Percentiles rank a stretch among this genome's conserved stretches.
Conservation (phyloP, 306 rosid species). For the Acacia melanoxylon region DNA sequence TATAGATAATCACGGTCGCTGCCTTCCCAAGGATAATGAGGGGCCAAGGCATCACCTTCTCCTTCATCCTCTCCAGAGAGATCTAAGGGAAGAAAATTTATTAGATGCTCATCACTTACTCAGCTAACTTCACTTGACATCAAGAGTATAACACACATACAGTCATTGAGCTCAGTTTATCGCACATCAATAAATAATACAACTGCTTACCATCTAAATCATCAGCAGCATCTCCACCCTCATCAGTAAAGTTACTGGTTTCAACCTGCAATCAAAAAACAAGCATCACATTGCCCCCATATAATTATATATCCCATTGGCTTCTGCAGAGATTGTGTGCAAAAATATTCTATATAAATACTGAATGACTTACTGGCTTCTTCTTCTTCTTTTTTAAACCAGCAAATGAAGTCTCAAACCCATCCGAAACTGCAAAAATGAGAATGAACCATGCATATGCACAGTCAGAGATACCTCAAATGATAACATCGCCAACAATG, state of each 20-base stretch:
- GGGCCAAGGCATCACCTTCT: conserved; percentile 41
- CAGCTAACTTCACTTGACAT: not conserved
- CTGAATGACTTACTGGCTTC: conserved; percentile 65
- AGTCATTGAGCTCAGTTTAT: not conserved
- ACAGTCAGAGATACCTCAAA: conserved; percentile 7
- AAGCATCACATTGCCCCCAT: conserved; percentile 12
- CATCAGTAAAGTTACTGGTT: conserved; percentile 61
- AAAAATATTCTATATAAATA: not conserved
- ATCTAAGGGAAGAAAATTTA: conserved; percentile 41
- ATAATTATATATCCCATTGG: not conserved
- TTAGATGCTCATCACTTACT: conserved; percentile 3
- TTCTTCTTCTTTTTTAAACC: conserved; percentile 88
- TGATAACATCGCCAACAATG: conserved; percentile 2
- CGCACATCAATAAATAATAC: not conserved
- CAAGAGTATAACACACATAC: not conserved
- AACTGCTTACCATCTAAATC: conserved; percentile 64
- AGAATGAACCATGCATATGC: conserved; percentile 10
- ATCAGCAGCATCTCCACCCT: conserved; percentile 59
- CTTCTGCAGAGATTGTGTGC: not conserved
- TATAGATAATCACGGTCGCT: conserved; percentile 86
- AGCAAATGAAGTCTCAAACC: conserved; percentile 69
- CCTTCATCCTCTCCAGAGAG: conserved; percentile 65
- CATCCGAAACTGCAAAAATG: conserved; percentile 76
- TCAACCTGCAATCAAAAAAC: conserved; percentile 62
- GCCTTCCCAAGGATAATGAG: conserved; percentile 90